Evolutionary conservation across 2,329 filamentous ascomycete species (phyloP).

Genomic region (Calonectria crousiana): DNA sequence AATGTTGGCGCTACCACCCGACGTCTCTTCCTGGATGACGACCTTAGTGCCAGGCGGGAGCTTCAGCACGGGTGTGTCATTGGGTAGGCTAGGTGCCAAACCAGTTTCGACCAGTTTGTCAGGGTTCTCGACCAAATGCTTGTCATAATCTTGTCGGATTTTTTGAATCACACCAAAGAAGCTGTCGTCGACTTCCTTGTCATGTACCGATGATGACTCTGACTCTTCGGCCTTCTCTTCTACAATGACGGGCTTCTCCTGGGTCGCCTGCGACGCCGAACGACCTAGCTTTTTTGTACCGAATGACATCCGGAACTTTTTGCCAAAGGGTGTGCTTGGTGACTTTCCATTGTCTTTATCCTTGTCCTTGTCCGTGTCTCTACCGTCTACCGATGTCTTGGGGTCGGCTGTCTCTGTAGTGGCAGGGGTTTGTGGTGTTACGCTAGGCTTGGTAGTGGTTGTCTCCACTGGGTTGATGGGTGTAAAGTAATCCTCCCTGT

Average conservation of each 20-base stretch:
- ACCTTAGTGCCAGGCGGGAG: slow-evolving; percentile 76
- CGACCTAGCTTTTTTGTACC: slow-evolving; percentile 87
- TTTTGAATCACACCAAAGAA: slow-evolving; percentile 80
- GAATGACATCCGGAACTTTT: slow-evolving; percentile 88
- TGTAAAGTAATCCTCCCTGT: slow-evolving; percentile 84
- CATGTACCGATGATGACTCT: slow-evolving; percentile 72
- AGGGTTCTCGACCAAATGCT: slow-evolving; percentile 68
- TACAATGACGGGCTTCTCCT: slow-evolving; percentile 77
- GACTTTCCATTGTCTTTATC: slow-evolving; percentile 69
- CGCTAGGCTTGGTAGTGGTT: slow-evolving; percentile 60
- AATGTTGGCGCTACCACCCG: slow-evolving; percentile 81
- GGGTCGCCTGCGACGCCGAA: slow-evolving; percentile 68
- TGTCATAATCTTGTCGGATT: slow-evolving; percentile 80
- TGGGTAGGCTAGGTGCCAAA: slow-evolving; percentile 76
- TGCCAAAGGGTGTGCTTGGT: slow-evolving; percentile 77
- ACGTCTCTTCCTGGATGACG: slow-evolving; percentile 77
- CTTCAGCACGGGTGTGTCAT: slow-evolving; percentile 82
- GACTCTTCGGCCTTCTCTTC: slow-evolving; percentile 83
- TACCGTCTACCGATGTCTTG: slow-evolving; percentile 61
- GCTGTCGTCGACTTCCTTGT: slow-evolving; percentile 81
- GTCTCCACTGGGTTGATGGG: slow-evolving; percentile 64
- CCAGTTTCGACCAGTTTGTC: slow-evolving; percentile 69
- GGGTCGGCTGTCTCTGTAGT: slow-evolving; percentile 63
- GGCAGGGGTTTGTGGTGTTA: slow-evolving; percentile 59
- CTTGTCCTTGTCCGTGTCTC: slow-evolving; percentile 69